Evolutionary conservation across 257 asterid species (phyloP).

Genomic region (Cruciata laevipes): DNA sequence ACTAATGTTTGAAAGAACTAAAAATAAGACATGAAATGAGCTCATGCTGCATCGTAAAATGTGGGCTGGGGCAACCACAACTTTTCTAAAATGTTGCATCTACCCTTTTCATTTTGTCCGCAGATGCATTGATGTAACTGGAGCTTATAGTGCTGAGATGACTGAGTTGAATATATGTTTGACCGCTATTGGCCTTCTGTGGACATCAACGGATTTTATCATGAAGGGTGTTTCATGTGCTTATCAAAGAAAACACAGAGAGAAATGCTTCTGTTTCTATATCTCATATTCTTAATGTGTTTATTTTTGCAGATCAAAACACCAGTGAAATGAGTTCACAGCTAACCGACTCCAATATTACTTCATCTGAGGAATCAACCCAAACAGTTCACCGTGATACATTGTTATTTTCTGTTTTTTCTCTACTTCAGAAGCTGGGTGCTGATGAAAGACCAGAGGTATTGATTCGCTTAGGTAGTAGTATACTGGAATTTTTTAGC

Average conservation of each 20-base stretch:
- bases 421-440: conserved; percentile 80
- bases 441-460: conserved; percentile 99
- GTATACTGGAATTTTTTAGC: background rate
- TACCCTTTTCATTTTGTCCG: conserved; percentile 23
- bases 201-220: conserved; percentile 94
- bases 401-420: conserved; percentile 75
- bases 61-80: background rate
- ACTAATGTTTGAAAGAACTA: background rate
- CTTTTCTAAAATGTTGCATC: conserved; percentile 6
- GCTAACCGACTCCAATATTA: conserved; percentile 25
- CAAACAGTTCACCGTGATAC: conserved; percentile 56
- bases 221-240: conserved; percentile 55
- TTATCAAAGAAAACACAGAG: conserved; percentile 42
- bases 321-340: conserved; percentile 33
- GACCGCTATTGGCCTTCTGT: conserved; percentile 89
- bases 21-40: background rate
- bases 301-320: conserved; percentile 43
- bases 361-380: conserved; percentile 28
- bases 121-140: conserved; percentile 95
- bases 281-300: conserved; percentile 8
- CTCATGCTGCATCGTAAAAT: background rate
- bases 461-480: conserved; percentile 23
- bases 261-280: conserved; percentile 18
- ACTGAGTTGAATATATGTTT: conserved; percentile 90
- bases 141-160: conserved; percentile 88